Base-by-base conservation (phyloP, 371 early-diverging fungal genomes). In the Coemansia sp. region DNA sequence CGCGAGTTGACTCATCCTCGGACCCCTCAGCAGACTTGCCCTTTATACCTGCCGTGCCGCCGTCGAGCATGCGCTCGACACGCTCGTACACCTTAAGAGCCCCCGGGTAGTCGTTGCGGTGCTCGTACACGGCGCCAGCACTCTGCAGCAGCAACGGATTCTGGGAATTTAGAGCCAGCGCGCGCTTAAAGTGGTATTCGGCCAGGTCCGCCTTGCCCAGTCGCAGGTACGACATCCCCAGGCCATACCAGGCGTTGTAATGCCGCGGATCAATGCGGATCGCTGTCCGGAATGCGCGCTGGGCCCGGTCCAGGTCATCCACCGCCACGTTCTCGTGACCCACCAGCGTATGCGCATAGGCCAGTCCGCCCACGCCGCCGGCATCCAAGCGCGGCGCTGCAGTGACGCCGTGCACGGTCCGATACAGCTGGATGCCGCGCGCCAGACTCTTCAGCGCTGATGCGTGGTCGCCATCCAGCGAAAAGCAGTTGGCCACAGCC, bases 181-280 rank as follows among this genome's bases (percentile, higher is more conserved):
- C 90, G 5, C 80, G 80, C 48, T 71, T 68, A 67, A 84, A 88
- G 69, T 89, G 85, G 48, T 82, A 83, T 55, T 86, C 86, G 0
- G 91, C 87, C 31, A 83, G 63, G 36, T 85, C 81, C 30, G 71
- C 71, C 65, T 90, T 86, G 38, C 88, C 90, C 59, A 86, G 82
- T n/a, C 83, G 79, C 59, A 79, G 70, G 59, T 83, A 88, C 31
- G 87, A 67, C 52, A 72, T 63, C 0, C 89, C 91, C 61, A 93
- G 65, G 2, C 92, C 92, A 62, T 85, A 90, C 88, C 91, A 90
- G 26, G 92, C 93, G 51, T 87, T 86, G 67, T 90, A 91, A 65
- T 91, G 89, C 34, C 91, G 77, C 26, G 82, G 78, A 62, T 91
- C 85, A 38, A 87, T 73, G 31, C 84, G 80, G 26, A 90, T 67